Evolutionary conservation across 1,139 yeast species (phyloP), one percentile per base, ranked within the genome.

Genomic region (Protomyces inouyei): DNA sequence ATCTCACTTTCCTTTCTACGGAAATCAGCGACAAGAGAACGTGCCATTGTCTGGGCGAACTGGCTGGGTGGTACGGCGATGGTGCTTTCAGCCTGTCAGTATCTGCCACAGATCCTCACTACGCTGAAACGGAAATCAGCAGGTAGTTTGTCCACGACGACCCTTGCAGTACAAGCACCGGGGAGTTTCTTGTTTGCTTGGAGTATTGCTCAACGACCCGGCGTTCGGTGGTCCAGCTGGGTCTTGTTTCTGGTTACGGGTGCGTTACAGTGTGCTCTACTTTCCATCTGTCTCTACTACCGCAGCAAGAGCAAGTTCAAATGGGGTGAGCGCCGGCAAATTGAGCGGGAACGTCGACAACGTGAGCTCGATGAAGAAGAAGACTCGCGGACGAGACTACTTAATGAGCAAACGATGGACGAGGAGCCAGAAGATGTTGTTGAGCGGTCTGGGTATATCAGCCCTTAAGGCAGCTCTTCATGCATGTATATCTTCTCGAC

Each of bases 141-240:
- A 0, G 97, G 96, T 1, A 85, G 92, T 0, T 78, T 90, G 45
- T 87, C 95, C 0, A 79, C 88, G 25, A 83, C 86, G 5, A 88
- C 88, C 90, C 87, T 90, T 93, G 77, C 85, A 64, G 82, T 90
- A 68, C 97, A 90, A 73, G 88, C 95, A 18, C 97, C 97, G 0
- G 97, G 97, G 14, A 96, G 96, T 32, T 86, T 83, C 70, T 68
- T 88, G 1, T 89, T 93, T 85, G 83, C 95, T 0, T 80, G 84
- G 16, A 84, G 89, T 2, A 76, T 90, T 64, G 86, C 84, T 65
- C 76, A 83, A 66, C 83, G 92, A 57, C 87, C 87, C 55, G 95
- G 91, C 1, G 84, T 93, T 0, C 83, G 84, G 68, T 89, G 96
- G 96, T 87, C 95, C 70, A 84, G 92, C 6, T 89, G 95, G 95